Percentiles rank a stretch among this genome's conserved stretches.
Conservation (phyloP, 129 eudicot genomes). For the Helichrysum umbraculigerum region DNA sequence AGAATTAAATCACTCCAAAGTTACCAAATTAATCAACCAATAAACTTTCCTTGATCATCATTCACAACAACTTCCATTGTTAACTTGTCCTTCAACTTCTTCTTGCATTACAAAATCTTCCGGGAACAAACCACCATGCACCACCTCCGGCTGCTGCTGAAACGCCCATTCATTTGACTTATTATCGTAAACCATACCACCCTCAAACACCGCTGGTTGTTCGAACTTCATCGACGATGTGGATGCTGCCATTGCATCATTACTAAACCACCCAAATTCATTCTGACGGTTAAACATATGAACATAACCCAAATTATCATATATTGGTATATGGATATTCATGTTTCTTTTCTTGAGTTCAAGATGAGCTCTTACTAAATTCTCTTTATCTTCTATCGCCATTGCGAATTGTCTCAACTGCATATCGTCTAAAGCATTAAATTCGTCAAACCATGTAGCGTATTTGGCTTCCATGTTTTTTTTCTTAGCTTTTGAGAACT, state of each 20-base stretch:
- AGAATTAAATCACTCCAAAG: neutral
- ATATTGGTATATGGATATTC: neutral
- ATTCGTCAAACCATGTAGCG: slow-evolving; percentile 45
- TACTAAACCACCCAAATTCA: slow-evolving; percentile 18
- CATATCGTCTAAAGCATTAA: slow-evolving; percentile 20
- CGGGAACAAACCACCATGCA: slow-evolving; percentile 12
- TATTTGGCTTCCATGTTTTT: slow-evolving; percentile 49
- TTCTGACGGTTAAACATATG: slow-evolving; percentile 24
- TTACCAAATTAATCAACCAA: neutral
- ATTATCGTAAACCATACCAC: slow-evolving; percentile 27
- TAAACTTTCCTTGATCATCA: slow-evolving; percentile 21
- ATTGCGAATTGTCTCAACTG: slow-evolving; percentile 34
- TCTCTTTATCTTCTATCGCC: slow-evolving; percentile 30
- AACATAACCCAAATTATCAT: slow-evolving; percentile 5
- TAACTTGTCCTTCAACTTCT: neutral
- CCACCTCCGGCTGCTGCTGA: too few species aligned
- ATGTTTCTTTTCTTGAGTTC: slow-evolving; percentile 28
- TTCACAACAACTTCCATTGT: slow-evolving; percentile 14
- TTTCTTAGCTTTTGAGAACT: slow-evolving; percentile 39
- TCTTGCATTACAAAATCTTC: slow-evolving; percentile 7
- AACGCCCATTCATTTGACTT: slow-evolving; percentile 17
- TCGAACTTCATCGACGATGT: neutral
- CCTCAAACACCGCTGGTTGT: slow-evolving; percentile 9
- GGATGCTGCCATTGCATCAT: neutral
- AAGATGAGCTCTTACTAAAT: slow-evolving; percentile 20